Base-by-base conservation (phyloP, 176 grass and related monocot species). In the Alloteropsis semialata region DNA sequence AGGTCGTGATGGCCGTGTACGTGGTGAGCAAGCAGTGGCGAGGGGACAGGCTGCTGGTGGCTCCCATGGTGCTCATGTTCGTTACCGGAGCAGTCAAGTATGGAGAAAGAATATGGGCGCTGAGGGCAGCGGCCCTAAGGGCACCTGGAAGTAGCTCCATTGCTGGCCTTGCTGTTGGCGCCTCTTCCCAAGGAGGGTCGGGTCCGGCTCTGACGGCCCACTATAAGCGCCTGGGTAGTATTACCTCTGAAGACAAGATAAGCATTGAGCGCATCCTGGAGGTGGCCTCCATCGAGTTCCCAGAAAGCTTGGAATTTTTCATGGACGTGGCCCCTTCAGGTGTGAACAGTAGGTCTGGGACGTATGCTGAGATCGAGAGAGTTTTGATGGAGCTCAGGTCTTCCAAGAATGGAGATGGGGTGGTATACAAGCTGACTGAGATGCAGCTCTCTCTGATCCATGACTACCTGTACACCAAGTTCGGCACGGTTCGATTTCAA, bases 61-160 rank as follows among this genome's bases (percentile, higher is more conserved):
- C n/a, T 10, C 48, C 74, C 32, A 69, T 77, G 56, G 36, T 49
- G 77, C 39, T 85, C 39, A 50, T 88, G 49, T 88, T 92, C 48
- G 3, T 65, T 28, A 15, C 37, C 16, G 90, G 90, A 4, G 71
- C 80, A 4, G 6, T 48, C 28, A 92, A 92, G 65, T 92, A 85
- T 1, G 48, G 22, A 0, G 85, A 84, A 33, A 71, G 89, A 33
- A 87, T 76, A 17, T 77, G 3, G 39, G 46, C 80, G 14, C 85
- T 91, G 12, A 46, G 60, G 22, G 14, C 21, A n/a, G 53, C 53
- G 6, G 0, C 19, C 19, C 21, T 9, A 56, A 56, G 53, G 19
- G 4, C 16, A 10, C 42, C 4, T 8, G 13, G 19, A 56, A 56
- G 5, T 56, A 56, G 53, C 17, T 56, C 53, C 5, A 55, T n/a